Conservation (phyloP, 1,139 yeast species). For the Saccharomyces hybrid region DNA sequence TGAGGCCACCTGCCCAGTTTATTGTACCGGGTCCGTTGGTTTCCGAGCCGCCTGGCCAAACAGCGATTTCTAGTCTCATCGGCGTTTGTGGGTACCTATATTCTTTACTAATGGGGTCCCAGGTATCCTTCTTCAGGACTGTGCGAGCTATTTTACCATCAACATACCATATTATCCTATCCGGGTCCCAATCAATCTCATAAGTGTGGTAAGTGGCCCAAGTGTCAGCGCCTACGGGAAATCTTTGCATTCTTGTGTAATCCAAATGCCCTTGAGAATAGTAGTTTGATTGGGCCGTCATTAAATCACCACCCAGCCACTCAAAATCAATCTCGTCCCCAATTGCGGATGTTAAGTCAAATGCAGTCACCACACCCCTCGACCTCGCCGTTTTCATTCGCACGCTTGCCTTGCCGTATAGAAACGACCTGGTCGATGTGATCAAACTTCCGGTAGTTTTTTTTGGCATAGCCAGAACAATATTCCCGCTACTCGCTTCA, state of each 20-base stretch:
- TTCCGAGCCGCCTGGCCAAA: conserved; percentile 89
- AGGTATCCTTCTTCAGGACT: conserved; percentile 58
- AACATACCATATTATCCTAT: conserved; percentile 60
- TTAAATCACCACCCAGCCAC: conserved; percentile 67
- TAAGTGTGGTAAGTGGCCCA: conserved; percentile 67
- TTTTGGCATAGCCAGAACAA: conserved; percentile 30
- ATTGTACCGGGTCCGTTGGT: conserved; percentile 66
- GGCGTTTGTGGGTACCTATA: conserved; percentile 85
- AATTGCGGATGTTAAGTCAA: conserved; percentile 75
- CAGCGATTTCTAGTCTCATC: conserved; percentile 70
- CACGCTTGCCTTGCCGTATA: conserved; percentile 28
- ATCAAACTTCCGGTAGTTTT: conserved; percentile 28
- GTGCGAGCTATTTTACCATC: conserved; percentile 68
- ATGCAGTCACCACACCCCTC: conserved; percentile 75
- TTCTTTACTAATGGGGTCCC: conserved; percentile 26
- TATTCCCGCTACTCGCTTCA: conserved; percentile 11
- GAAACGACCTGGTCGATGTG: conserved; percentile 25
- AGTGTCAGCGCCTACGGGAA: conserved; percentile 41
- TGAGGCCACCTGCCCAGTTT: conserved; percentile 89
- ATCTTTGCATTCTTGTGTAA: conserved; percentile 46
- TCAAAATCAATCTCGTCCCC: conserved; percentile 92
- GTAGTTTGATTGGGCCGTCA: conserved; percentile 65
- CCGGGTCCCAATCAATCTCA: conserved; percentile 77
- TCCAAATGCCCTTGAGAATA: conserved; percentile 69
- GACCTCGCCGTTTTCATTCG: conserved; percentile 28